Evolutionary conservation across 805 yeast genomes (phyloP).

Genomic region (Debaryomyces maramus): DNA sequence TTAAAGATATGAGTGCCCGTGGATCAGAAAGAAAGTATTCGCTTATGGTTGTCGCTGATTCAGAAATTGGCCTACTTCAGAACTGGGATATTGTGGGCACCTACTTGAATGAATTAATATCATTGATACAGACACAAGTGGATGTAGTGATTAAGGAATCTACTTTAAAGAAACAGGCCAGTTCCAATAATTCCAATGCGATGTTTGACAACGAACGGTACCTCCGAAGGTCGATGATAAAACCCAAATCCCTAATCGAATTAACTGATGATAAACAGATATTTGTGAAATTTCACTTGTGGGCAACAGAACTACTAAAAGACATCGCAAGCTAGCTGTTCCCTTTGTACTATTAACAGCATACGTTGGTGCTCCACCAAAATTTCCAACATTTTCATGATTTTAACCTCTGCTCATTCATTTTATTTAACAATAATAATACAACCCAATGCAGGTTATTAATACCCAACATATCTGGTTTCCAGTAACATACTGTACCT

Average conservation of each 20-base stretch:
- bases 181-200: conserved; percentile 16
- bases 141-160: conserved; percentile 10
- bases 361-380: too few relatives aligned
- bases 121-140: conserved; percentile 31
- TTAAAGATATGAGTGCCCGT: conserved; percentile 64
- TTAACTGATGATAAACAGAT: conserved; percentile 54
- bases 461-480: too few relatives aligned
- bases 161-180: conserved; percentile 23
- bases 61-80: conserved; percentile 50
- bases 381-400: too few relatives aligned
- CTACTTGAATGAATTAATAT: conserved; percentile 28
- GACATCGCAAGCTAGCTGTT: too few relatives aligned
- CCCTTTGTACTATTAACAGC: too few relatives aligned
- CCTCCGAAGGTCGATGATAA: conserved; percentile 55
- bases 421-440: too few relatives aligned
- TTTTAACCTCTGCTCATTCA: too few relatives aligned
- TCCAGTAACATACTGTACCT: too few relatives aligned
- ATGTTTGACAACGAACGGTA: conserved; percentile 48
- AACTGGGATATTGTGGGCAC: conserved; percentile 54
- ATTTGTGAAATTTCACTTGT: conserved; percentile 59
- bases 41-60: conserved; percentile 55
- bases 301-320: conserved; percentile 57
- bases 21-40: conserved; percentile 74
- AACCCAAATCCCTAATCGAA: conserved; percentile 56
- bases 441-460: too few relatives aligned